Base-by-base conservation (phyloP, 2,329 filamentous ascomycete genomes). In the Colletotrichum orbiculare region DNA sequence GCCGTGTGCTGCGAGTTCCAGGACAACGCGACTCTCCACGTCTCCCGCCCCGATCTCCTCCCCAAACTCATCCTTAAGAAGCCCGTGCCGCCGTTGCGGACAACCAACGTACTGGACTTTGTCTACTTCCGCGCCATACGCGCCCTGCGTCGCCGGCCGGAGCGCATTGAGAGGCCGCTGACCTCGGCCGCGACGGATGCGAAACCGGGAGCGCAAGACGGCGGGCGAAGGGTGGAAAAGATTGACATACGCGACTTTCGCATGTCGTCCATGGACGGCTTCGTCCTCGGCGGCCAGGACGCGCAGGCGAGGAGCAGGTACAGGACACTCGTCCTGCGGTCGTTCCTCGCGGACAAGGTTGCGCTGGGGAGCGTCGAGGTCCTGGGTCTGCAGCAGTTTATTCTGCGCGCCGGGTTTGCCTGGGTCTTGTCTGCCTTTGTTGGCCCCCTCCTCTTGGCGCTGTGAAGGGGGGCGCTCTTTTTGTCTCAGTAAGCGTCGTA, bases 1-100 rank as follows among this genome's bases (percentile, higher is more conserved):
- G 88, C 87, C 1, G 78, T 91, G 37, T 85, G 88, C 60, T 82
- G 83, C 64, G 88, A 91, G 71, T 72, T 86, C 71, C 74, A 84
- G 48, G 87, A 88, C 63, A 89, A 83, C 68, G 77, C 80, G 43
- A 91, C 88, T 0, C 73, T 90, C 8, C 84, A 80, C 77, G 75
- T 89, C 9, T 86, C 87, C 6, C 81, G 81, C 11, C 83, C 85
- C 1, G 79, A 86, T 11, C 69, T 87, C 2, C 74, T 91, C 9
- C 78, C 79, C 15, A 76, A 77, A 38, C 70, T 83, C 8, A 78
- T 83, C 35, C 69, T 82, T 45, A 81, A 81, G 69, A 80, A 75
- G 47, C 73, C 74, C 1, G 69, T 76, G 3, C 72, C 75, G 5
- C 71, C 77, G 5, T 68, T 83, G 35, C 71, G 76, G 25, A 71